Base-by-base conservation (phyloP, 306 rosid genomes). In the Alnus glutinosa region DNA sequence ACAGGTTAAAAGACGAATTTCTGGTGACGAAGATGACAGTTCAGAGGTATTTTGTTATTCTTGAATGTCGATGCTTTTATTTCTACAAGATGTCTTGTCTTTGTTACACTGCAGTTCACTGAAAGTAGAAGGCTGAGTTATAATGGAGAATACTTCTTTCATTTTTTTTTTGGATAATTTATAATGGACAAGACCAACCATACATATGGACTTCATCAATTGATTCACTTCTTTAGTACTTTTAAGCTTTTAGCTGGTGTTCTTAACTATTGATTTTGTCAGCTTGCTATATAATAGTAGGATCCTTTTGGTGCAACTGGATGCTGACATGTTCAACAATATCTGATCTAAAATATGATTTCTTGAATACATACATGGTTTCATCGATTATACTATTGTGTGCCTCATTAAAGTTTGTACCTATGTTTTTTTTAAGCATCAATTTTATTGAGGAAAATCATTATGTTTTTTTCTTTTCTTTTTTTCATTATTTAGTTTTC, bases 21-120 rank as follows among this genome's bases (percentile, higher is more conserved):
- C 85, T 4, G 81, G 83, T 9, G 93, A 86, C 48, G 95, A 88
- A 55, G 88, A 85, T 70, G 81, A 81, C 85, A 86, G 87, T 77
- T 93, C 97, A 18, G 98, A 95, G 97, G 98, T 94, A 84, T 46
- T 78, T 7, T 64, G 5, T 36, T 47, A 47, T 68, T 13, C 30
- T 8, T 54, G 46, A 9, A 16, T 50, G 62, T 59, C 1, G 57
- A 10, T 44, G 16, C 47, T 61, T 63, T 7, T 77, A 39, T 55
- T 54, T 50, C 19, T 51, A 19, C 8, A 34, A 28, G 62, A 8
- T 81, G 80, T 15, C 46, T 19, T n/a, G 30, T 32, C n/a, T 32
- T 57, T 78, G 57, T 78, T 10, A 55, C 30, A 39, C 48, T 14
- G 7, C 5, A 49, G 54, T 67, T 9, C 44, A 51, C 13, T 52